A percentile compares a stretch with the other conserved stretches of the same genome.
Conservation (phyloP, 768 basidiomycete genomes). For the Lentinula guzmanii region DNA sequence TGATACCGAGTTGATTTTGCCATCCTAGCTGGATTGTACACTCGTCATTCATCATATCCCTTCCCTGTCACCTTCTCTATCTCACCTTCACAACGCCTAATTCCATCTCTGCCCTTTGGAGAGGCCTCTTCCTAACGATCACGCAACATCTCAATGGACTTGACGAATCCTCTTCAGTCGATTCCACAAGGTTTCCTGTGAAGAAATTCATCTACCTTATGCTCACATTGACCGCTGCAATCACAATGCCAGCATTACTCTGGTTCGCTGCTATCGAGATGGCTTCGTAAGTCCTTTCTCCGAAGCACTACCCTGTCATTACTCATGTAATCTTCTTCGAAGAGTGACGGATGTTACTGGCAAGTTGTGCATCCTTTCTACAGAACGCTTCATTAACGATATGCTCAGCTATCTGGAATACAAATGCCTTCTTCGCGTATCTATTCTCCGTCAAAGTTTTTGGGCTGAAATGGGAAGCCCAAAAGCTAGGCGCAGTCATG, state of each 20-base stretch:
- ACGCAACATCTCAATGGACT: constrained; percentile 36
- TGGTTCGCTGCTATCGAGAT: constrained; percentile 73
- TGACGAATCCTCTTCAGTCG: constrained; percentile 12
- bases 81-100: constrained; percentile 46
- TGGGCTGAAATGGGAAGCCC: constrained; percentile 53
- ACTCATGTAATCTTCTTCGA: constrained; percentile 5
- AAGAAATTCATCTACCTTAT: constrained; percentile 31
- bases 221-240: constrained; percentile 50
- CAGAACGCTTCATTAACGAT: constrained; percentile 8
- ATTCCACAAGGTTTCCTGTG: constrained; percentile 30
- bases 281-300: constrained; percentile 54
- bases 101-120: constrained; percentile 42
- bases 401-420: constrained; percentile 68
- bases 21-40: constrained; percentile 76
- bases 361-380: constrained; percentile 18
- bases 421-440: constrained; percentile 90
- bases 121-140: constrained; percentile 46
- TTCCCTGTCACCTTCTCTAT: constrained; percentile 76
- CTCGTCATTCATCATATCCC: constrained; percentile 68
- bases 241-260: constrained; percentile 59
- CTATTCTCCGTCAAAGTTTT: constrained; percentile 74
- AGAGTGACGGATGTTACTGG: constrained; percentile 82
- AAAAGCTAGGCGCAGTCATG: constrained; percentile 64
- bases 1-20: neutral
- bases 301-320: neutral